Conservation (phyloP, 176 grass and related monocot genomes). For the Hsuehochloa calcarea region DNA sequence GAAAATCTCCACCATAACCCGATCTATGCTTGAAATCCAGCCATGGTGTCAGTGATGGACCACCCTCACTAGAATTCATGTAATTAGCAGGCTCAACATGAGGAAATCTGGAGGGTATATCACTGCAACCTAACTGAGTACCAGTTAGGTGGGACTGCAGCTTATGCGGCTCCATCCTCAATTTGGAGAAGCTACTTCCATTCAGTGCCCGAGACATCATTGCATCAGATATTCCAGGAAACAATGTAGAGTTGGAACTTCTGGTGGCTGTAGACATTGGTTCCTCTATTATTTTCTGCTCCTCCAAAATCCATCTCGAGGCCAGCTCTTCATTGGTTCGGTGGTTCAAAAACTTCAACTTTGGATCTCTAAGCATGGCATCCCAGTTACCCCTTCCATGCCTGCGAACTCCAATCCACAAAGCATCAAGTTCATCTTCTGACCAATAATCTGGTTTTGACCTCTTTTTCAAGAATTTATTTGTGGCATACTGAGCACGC, state of each 20-base stretch:
- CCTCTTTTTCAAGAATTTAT: constrained; percentile 81
- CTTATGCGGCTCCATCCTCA: constrained; percentile 62
- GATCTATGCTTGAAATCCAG: constrained; percentile 51
- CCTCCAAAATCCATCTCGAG: constrained; percentile 86
- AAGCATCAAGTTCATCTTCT: constrained; percentile 94
- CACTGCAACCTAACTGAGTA: constrained; percentile 83
- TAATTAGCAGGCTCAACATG: constrained; percentile 48
- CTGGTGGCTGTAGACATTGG: constrained; percentile 55
- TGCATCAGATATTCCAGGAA: constrained; percentile 80
- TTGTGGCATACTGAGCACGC: constrained; percentile 69
- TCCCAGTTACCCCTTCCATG: constrained; percentile 98
- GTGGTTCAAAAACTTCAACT: constrained; percentile 72
- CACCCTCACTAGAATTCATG: constrained; percentile 53
- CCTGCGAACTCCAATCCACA: constrained; percentile 98
- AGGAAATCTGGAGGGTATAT: constrained; percentile 60
- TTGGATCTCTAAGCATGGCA: constrained; percentile 89
- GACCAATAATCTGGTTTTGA: constrained; percentile 81
- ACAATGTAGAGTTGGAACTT: constrained; percentile 43
- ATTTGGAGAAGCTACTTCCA: constrained; percentile 74
- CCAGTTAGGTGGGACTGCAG: constrained; percentile 85
- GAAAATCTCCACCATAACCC: constrained; percentile 46
- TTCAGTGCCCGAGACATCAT: constrained; percentile 86
- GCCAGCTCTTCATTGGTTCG: constrained; percentile 73
- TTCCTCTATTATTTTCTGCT: constrained; percentile 80
- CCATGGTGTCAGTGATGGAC: constrained; percentile 33